phyloP scores from a whole-genome alignment of 140 eudicot species.

The Bidens hawaiensis region DNA sequence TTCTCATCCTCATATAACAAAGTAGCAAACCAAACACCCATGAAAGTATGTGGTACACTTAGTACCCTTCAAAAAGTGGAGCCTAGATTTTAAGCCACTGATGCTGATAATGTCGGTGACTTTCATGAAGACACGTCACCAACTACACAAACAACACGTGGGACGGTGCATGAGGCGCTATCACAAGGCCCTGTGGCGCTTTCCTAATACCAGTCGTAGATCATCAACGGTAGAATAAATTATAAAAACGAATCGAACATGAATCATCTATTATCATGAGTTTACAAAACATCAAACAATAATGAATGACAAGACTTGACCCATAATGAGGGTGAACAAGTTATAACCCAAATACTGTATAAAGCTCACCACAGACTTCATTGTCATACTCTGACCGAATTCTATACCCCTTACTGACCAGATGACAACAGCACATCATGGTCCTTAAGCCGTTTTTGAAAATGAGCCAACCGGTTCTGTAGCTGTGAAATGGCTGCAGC shows the following conservation, averaged over 20 bases:
- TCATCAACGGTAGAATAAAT: neutral
- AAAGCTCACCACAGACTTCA: neutral
- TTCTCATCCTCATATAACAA: too few species aligned
- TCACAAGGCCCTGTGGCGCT: too few species aligned
- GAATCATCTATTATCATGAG: conserved; percentile 6
- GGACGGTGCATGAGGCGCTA: too few species aligned
- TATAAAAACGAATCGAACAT: neutral
- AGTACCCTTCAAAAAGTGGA: too few species aligned
- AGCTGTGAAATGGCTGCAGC: conserved; percentile 81
- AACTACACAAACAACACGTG: too few species aligned
- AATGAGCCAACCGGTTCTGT: conserved; percentile 82
- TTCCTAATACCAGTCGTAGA: neutral
- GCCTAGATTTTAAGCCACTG: too few species aligned
- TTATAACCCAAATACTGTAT: conserved; percentile 14
- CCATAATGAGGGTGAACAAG: conserved; percentile 4
- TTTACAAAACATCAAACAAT: conserved; percentile 27
- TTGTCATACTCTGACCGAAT: conserved; percentile 4
- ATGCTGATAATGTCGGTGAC: too few species aligned
- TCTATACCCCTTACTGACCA: conserved; percentile 39
- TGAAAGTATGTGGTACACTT: too few species aligned
- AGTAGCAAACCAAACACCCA: too few species aligned
- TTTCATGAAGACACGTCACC: too few species aligned
- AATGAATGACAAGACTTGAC: conserved; percentile 29
- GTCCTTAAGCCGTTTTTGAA: conserved; percentile 81
- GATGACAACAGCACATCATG: conserved; percentile 84